Evolutionary conservation across 352 stramenopile genomes (phyloP).

Genomic region (Phytophthora podocarpi): DNA sequence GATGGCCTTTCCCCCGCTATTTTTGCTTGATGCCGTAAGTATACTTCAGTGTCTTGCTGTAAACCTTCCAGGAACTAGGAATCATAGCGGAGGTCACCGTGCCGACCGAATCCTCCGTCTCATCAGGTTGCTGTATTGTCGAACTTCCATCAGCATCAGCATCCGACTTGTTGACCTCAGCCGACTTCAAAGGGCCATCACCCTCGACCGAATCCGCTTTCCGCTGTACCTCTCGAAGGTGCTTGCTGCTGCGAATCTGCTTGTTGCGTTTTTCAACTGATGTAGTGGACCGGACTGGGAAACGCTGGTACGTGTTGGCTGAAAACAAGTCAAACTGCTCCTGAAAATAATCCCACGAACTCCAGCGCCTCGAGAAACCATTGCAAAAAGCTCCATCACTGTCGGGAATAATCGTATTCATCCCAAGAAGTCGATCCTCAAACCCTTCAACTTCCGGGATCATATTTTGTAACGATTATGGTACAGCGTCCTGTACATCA

Average conservation of each 20-base stretch:
- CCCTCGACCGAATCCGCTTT: too few species aligned
- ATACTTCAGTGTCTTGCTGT: not conserved
- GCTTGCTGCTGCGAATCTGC: too few species aligned
- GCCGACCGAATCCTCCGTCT: too few species aligned
- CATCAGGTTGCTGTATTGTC: not conserved
- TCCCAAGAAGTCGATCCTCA: too few species aligned
- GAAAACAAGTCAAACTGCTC: not conserved
- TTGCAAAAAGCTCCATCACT: not conserved
- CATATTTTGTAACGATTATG: too few species aligned
- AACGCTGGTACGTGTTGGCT: not conserved
- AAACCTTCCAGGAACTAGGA: not conserved
- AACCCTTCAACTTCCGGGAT: too few species aligned
- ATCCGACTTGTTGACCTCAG: too few species aligned
- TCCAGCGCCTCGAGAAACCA: not conserved
- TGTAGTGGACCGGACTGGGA: not conserved
- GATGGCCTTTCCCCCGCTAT: not conserved
- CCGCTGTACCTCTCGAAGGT: too few species aligned
- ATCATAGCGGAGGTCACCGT: too few species aligned
- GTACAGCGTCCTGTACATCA: too few species aligned
- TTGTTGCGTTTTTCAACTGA: not conserved
- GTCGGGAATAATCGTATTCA: not conserved
- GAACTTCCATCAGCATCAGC: not conserved
- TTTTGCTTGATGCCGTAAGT: not conserved
- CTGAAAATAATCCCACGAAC: constrained; percentile 1
- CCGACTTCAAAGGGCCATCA: too few species aligned